Conservation (phyloP, 1,284 basidiomycete species). For the Chalciporus piperatoides region DNA sequence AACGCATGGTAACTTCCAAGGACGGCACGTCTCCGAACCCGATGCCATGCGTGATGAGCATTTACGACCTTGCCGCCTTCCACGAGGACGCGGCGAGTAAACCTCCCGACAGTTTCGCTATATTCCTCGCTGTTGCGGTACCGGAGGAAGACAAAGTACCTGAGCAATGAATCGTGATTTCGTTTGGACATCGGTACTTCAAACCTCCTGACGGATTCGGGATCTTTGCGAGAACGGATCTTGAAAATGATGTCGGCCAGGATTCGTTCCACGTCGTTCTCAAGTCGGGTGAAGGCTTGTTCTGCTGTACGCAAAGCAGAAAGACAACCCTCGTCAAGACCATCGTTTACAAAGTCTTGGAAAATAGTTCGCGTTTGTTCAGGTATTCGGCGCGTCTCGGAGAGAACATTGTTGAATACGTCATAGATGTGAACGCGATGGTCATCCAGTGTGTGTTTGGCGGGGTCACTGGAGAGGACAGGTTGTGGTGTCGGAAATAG, state of each 20-base stretch:
- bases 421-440: slow-evolving; percentile 51
- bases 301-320: slow-evolving; percentile 39
- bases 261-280: slow-evolving; percentile 39
- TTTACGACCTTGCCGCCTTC: slow-evolving; percentile 17
- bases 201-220: slow-evolving; percentile 14
- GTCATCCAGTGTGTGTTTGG: slow-evolving; percentile 29
- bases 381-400: slow-evolving; percentile 39
- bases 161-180: slow-evolving; percentile 38
- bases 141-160: slow-evolving; percentile 51
- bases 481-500: neutral
- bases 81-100: slow-evolving; percentile 19
- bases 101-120: slow-evolving; percentile 29
- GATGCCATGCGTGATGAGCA: slow-evolving; percentile 28
- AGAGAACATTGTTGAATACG: slow-evolving; percentile 46
- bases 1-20: slow-evolving; percentile 31
- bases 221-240: slow-evolving; percentile 23
- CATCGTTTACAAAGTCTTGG: slow-evolving; percentile 37
- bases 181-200: slow-evolving; percentile 33
- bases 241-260: slow-evolving; percentile 35
- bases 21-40: slow-evolving; percentile 29
- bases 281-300: slow-evolving; percentile 39
- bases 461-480: slow-evolving; percentile 22
- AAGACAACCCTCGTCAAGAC: slow-evolving; percentile 34
- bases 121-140: slow-evolving; percentile 52
- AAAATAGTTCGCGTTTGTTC: slow-evolving; percentile 37